Base-by-base conservation (phyloP, 176 grass and related monocot species). In the Lolium multiflorum region DNA sequence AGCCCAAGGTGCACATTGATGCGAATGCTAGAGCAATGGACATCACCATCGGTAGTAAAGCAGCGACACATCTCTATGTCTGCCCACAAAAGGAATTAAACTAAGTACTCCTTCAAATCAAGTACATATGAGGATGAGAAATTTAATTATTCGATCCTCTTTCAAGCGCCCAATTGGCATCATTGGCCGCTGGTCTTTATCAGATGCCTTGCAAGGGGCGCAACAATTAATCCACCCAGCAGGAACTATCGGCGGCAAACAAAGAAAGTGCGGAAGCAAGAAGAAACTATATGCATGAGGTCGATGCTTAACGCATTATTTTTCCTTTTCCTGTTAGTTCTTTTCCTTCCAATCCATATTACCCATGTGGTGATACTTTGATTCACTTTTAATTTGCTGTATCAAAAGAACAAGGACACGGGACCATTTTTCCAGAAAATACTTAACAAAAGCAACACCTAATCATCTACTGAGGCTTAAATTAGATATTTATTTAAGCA, bases 151-250 rank as follows among this genome's bases (percentile, higher is more conserved):
- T 73, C 41, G 5, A 73, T 73, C n/a, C n/a, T 13, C n/a, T 6
- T 41, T 11, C 60, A 16, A 43, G 48, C 6, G 61, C 66, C 25
- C 68, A 26, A 59, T 70, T 68, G 68, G 15, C 70, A 71, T 71
- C 41, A 82, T 50, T 49, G 63, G 13, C 1, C 15, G 13, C 3
- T 22, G 54, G 37, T 81, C 51, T 15, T 61, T 63, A 71, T 90
- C 25, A 86, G 77, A 90, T 86, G 51, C 79, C 88, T 78, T 90
- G 83, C 43, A 86, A 86, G 83, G 72, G 7, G 86, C 79, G 41
- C 71, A 11, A 82, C 51, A 22, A 62, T 54, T 71, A 54, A 52
- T 49, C 25, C 2, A 24, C n/a, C 58, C n/a, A 61, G 71, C n/a
- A 61, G 71, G 46, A 47, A 8, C 46, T 47, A 47, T 47, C 46